Base-by-base conservation (phyloP, 495 filamentous ascomycete genomes). In the Talaromyces adpressus region DNA sequence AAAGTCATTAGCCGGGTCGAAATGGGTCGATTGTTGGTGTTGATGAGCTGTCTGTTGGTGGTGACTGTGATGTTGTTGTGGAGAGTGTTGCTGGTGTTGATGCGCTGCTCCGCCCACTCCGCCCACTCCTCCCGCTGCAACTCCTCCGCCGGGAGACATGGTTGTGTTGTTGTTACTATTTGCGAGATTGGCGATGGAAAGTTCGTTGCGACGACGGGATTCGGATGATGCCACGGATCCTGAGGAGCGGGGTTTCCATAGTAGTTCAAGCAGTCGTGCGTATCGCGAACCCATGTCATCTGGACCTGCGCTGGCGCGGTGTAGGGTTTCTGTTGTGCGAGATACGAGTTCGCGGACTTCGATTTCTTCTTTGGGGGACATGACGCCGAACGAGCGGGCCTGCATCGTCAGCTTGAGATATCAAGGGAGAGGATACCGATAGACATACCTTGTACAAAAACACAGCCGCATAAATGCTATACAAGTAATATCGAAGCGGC, bases 401-500 rank as follows among this genome's bases (percentile, higher is more conserved):
- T 79, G 22, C 9, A 34, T 20, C 18, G 8, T 27, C 6, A 36
- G 32, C 14, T 58, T 47, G 3, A 14, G 16, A 29, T 8, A 16
- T 41, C 34, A 54, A 54, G 59, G n/a, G 9, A n/a, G 12, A 3
- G 7, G 16, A n/a, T 14, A 14, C 30, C 11, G 2, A 4, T 12
- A 39, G 51, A 29, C 6, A n/a, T 67, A 77, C 76, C 67, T 84
- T 82, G 67, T 84, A 85, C 22, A 84, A 68, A 62, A 84, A 84
- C 9, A 85, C 82, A 2, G 81, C 82, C 14, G 81, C 79, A 62
- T 85, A 84, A 12, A 85, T 81, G 27, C 80, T 76, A 65, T 85
- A 75, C 54, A 87, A 71, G 63, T 85, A 85, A 63, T 83, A 87
- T 5, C 82, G 70, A 6, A 84, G 78, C 1, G 84, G 83, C 82